These are phyloP conservation scores for Conticribra guillardii DNA, from an alignment of 108 stramenopile genomes.

Conservation along the genomic window DNA sequence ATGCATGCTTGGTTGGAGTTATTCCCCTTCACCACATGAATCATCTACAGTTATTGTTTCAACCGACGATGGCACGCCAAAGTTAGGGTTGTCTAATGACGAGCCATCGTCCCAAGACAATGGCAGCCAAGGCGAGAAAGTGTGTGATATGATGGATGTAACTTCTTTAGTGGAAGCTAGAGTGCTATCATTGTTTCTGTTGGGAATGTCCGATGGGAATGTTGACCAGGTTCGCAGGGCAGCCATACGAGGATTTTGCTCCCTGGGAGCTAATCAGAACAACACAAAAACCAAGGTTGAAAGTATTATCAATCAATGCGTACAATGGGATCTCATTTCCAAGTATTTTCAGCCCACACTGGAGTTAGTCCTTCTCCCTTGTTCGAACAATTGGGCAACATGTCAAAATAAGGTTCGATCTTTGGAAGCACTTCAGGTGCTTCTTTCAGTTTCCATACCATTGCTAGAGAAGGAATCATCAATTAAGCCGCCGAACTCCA, in stretches of 20 bases:
- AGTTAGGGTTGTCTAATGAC: too few species aligned
- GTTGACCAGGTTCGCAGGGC: slow-evolving; percentile 10
- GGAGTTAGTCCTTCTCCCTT: slow-evolving; percentile 17
- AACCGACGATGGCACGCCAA: neutral
- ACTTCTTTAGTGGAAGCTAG: slow-evolving; percentile 17
- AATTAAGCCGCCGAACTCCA: too few species aligned
- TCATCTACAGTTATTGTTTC: too few species aligned
- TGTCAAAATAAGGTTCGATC: slow-evolving; percentile 35
- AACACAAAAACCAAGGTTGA: too few species aligned
- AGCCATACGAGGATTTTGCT: slow-evolving; percentile 21
- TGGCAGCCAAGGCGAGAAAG: too few species aligned
- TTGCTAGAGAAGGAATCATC: slow-evolving; percentile 19
- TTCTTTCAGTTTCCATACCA: slow-evolving; percentile 31
- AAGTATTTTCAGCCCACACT: slow-evolving; percentile 31
- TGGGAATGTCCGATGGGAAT: slow-evolving; percentile 37
- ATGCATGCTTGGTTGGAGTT: slow-evolving; percentile 27
- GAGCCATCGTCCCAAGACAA: too few species aligned
- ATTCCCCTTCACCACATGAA: slow-evolving; percentile 9
- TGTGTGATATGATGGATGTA: too few species aligned
- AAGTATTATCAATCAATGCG: too few species aligned
- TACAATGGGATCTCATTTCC: slow-evolving; percentile 12
- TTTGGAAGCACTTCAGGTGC: slow-evolving; percentile 38
- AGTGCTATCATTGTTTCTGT: slow-evolving; percentile 28
- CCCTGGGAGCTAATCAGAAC: too few species aligned
- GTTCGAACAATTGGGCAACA: slow-evolving; percentile 20